phyloP scores from a whole-genome alignment of 495 filamentous ascomycete genomes.

The Hyphodiscus hymeniophilus region DNA sequence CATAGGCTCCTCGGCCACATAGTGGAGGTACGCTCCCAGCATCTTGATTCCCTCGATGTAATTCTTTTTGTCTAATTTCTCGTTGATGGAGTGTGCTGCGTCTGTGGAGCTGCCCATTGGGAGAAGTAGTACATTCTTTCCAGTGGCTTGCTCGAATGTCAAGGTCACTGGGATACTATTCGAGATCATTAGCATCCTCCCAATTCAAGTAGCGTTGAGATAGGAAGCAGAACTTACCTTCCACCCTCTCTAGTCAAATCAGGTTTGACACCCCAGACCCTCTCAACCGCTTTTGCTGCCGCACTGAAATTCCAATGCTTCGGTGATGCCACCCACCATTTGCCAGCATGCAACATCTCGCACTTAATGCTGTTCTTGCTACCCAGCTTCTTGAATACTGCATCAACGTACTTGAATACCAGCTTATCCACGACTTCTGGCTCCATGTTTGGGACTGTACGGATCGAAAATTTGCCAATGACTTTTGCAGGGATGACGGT shows the following conservation, averaged over 20 bases:
- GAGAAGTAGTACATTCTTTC: conserved; percentile 92
- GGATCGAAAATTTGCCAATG: conserved; percentile 94
- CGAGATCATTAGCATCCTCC: conserved; percentile 8
- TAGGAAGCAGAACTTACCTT: conserved; percentile 43
- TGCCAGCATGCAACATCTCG: conserved; percentile 76
- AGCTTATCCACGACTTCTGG: conserved; percentile 75
- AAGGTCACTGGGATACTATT: conserved; percentile 87
- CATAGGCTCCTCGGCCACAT: conserved; percentile 84
- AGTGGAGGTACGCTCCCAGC: conserved; percentile 91
- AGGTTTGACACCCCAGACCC: conserved; percentile 85
- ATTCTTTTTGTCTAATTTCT: conserved; percentile 94
- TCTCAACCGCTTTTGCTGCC: conserved; percentile 83
- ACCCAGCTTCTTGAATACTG: conserved; percentile 70
- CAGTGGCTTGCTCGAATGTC: conserved; percentile 96
- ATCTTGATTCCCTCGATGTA: conserved; percentile 99
- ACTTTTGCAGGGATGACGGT: conserved; percentile 98
- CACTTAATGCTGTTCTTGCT: conserved; percentile 88
- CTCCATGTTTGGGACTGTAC: conserved; percentile 97
- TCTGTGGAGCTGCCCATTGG: conserved; percentile 97
- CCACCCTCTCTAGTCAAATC: conserved; percentile 97
- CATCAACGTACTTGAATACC: conserved; percentile 71
- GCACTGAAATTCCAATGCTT: conserved; percentile 98
- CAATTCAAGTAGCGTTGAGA: background rate
- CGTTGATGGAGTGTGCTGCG: conserved; percentile 93
- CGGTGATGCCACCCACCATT: conserved; percentile 96